Base-by-base conservation (phyloP, 2,329 filamentous ascomycete genomes). In the Aspergillus aculeatus region DNA sequence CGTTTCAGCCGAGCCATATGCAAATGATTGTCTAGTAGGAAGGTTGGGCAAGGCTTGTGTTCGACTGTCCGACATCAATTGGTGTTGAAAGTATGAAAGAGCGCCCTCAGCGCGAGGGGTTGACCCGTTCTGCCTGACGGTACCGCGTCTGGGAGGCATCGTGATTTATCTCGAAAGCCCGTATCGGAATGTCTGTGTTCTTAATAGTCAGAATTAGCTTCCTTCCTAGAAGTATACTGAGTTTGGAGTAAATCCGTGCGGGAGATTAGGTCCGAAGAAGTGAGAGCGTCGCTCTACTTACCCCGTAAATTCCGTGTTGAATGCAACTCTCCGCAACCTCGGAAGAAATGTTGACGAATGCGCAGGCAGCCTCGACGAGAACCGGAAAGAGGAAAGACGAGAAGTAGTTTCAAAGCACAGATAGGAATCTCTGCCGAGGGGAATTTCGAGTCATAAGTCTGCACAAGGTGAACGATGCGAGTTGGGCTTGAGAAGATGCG, bases 21-120 rank as follows among this genome's bases (percentile, higher is more conserved):
- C 74, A 58, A 74, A 78, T 1, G 77, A 77, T 50, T 73, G 72
- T 56, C 74, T 73, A 24, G 72, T 73, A 47, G 75, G 73, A 51
- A 78, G 66, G 53, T 72, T 69, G 6, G 76, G 76, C 35, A 79
- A 64, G 54, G 58, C 62, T 47, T 71, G 69, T 61, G 70, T 64
- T 32, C 52, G 64, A 41, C 53, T 51, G 29, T 38, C 57, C 29
- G 60, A 58, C 47, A 54, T 76, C 51, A 64, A 66, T 64, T 62
- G 11, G 64, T 35, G 38, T 35, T 26, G 41, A 54, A 57, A 49
- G 48, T 58, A 61, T 47, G 54, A 64, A 50, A 58, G 52, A 48
- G 49, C 58, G 24, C 35, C 60, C 6, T 61, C 62, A n/a, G 61
- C 56, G 50, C 53, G 52, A 53, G 47, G 54, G 41, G 58, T 53